Evolutionary conservation across 495 filamentous ascomycete species (phyloP), one percentile per base, ranked within the genome.

Genomic region (Podospora fimiseda): DNA sequence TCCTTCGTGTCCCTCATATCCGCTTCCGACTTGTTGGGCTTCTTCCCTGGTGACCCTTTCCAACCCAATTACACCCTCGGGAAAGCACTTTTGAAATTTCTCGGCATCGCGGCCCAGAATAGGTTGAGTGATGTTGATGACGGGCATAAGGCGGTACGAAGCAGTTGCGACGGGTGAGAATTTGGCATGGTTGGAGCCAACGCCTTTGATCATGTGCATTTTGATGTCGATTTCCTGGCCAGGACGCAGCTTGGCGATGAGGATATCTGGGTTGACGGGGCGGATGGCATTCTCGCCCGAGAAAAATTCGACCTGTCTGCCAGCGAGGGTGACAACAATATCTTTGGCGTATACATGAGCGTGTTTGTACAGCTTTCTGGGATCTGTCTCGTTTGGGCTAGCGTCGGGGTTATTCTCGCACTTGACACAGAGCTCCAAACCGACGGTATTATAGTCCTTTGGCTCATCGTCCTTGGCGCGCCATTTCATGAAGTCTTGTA

Each of bases 81-180:
- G 89, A 70, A 99, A 99, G 71, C 94, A 99, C 43, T 79, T 78
- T 38, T 82, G 81, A 61, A 99, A 96, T 66, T 96, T 94, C 61
- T 83, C 80, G 20, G 94, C 94, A 57, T 95, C 89, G 1, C 74
- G 75, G 5, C 91, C 93, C 1, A 93, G 62, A 48, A 99, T 95
- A 15, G 94, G 92, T 52, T 76, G 73, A 38, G 74, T 64, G 60
- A 97, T 96, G 16, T 78, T 75, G 63, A 99, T 97, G 43, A 83
- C 80, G 1, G 94, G 94, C 57, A 99, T 64, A 8, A 99, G 77
- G 15, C 94, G 81, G 72, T 99, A 99, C 37, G 84, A 84, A 8
- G 93, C 92, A 0, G 94, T 95, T 3, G 92, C 91, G 16, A 99
- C 94, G 22, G 94, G 94, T 1, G 89, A 95, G 76, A 92, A 99